Evolutionary conservation across 768 basidiomycete genomes (phyloP), one percentile per base, ranked within the genome.

Genomic region (Leccinellum rugosiceps): DNA sequence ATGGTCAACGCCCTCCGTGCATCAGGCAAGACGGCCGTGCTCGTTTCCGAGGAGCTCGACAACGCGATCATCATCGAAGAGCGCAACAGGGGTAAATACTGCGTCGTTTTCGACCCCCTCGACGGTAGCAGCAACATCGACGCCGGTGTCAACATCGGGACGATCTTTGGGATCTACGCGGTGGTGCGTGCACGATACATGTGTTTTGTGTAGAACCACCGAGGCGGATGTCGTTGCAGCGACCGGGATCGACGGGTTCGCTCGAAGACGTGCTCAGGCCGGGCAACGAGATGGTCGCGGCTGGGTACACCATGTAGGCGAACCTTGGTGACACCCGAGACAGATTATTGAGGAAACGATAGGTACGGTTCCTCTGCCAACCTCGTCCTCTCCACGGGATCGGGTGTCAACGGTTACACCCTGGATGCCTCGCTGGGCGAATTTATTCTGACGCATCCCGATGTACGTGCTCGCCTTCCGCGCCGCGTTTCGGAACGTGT

Each of bases 71-170:
- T 98, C 72, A 90, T 95, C 71, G 91, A 93, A 61, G 87, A 84
- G 52, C 78, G 77, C 60, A 76, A 88, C 72, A 87, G 81, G 72
- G 94, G 95, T 64, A 86, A 82, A 73, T 98, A 98, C 77, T 97
- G 94, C 67, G 96, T 98, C 64, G 97, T 98, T 3, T 99, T 99
- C 65, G 97, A 99, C 75, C 97, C 97, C 35, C 83, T 97, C 50
- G 94, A 98, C 67, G 94, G 95, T 54, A 90, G 87, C 70, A 92
- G 90, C 78, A 97, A 97, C 77, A 98, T 98, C 76, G 94, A 96
- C 71, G 95, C 96, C 62, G 96, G 95, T 83, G 95, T 96, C 52
- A 97, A 97, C 75, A 95, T 97, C 70, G 92, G 92, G 8, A 94
- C 94, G 58, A 97, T 98, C 78, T 98, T 99, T 73, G 96, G 97